These are phyloP conservation scores for Alloteropsis angusta DNA, from an alignment of 202 grass and related monocot genomes.

Conservation along the genomic window DNA sequence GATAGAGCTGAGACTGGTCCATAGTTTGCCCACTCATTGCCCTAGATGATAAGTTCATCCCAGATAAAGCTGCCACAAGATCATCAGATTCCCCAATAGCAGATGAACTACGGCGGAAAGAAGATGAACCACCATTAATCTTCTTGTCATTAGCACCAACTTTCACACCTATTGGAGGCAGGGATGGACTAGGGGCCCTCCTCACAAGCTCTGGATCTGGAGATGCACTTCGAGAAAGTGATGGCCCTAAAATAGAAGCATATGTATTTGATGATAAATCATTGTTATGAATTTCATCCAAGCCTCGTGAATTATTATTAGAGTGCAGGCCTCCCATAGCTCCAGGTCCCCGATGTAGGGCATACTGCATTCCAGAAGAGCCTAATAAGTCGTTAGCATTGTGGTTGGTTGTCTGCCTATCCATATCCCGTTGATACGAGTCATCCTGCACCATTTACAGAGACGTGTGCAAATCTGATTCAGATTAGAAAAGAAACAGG, in stretches of 20 bases:
- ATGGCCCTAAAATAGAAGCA: constrained; percentile 66
- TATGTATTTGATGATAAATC: constrained; percentile 46
- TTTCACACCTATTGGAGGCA: constrained; percentile 85
- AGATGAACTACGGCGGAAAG: constrained; percentile 42
- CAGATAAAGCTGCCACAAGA: constrained; percentile 59
- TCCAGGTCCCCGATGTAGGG: constrained; percentile 28
- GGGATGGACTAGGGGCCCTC: constrained; percentile 57
- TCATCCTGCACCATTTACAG: constrained; percentile 45
- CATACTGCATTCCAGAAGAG: constrained; percentile 46
- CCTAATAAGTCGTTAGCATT: constrained; percentile 34
- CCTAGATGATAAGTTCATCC: constrained; percentile 48
- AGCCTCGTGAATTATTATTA: constrained; percentile 21
- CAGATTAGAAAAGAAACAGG: constrained; percentile 4
- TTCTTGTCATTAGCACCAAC: constrained; percentile 52
- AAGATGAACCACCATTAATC: constrained; percentile 43
- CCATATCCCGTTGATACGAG: constrained; percentile 24
- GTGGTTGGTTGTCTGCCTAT: constrained; percentile 25
- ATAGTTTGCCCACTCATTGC: constrained; percentile 34
- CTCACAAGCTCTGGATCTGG: constrained; percentile 62
- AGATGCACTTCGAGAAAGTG: constrained; percentile 64
- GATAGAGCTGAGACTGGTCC: constrained; percentile 47
- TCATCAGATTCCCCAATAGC: constrained; percentile 50
- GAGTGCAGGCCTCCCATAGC: constrained; percentile 30
- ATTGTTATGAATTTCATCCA: constrained; percentile 42
- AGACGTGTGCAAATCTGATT: constrained; percentile 6